Base-by-base conservation (phyloP, 2,329 filamentous ascomycete species). In the Nannizziopsis arthrosporioides region DNA sequence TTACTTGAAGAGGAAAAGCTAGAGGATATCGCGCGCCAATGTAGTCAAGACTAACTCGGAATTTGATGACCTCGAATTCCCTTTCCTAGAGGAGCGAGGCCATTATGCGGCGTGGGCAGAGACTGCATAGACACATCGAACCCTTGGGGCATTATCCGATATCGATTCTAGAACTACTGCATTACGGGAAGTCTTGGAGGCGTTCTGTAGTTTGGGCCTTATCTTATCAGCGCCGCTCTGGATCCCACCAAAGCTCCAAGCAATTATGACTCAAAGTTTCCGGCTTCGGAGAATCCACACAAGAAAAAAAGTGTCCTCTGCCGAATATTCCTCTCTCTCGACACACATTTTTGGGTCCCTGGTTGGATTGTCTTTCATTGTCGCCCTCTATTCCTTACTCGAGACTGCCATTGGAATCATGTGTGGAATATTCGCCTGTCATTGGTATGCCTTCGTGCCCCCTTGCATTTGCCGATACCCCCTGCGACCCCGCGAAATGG, bases 401-500 rank as follows among this genome's bases (percentile, higher is more conserved):
- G 57, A 52, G 51, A 53, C 52, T 57, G 58, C 56, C 56, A 31
- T 45, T 37, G n/a, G 12, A 22, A 84, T 67, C 61, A 94, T 94
- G 88, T 94, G 88, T 82, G 88, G 88, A 70, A 94, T 95, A 64
- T 95, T 95, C 70, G 89, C 87, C 61, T 95, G 89, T 72, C 86
- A 95, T 71, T 75, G 78, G 88, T 94, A 72, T 67, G 81, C 76
- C 51, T 48, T 50, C 54, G 22, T 27, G 49, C 32, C 49, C 55
- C 37, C 44, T 47, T 40, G 48, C 41, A 49, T 32, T 50, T 41
- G 42, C 42, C 46, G 36, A 27, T 17, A 11, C 45, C 37, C 47
- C 36, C 15, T 37, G 19, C 39, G 12, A 27, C 46, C 17, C n/a
- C 27, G 17, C 30, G 18, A 22, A 14, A 6, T 3, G 22, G 22